Evolutionary conservation across 208 protist genomes (phyloP).

Genomic region (Trypanosomatidae sp.): DNA sequence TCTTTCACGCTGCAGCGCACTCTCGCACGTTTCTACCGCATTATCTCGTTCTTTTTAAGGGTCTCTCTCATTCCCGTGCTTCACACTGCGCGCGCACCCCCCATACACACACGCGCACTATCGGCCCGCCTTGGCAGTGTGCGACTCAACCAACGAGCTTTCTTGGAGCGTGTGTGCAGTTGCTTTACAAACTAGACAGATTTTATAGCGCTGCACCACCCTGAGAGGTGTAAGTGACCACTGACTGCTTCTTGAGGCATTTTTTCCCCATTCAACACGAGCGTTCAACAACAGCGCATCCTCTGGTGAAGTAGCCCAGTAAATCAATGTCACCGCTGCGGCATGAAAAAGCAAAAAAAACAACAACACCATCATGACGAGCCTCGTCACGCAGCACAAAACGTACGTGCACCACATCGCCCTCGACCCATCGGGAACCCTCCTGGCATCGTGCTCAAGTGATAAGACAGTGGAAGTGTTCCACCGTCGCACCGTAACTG

Average conservation of each 20-base stretch:
- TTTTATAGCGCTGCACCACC: neutral
- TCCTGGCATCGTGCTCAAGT: conserved; percentile 86
- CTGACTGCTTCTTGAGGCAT: neutral
- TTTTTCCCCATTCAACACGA: neutral
- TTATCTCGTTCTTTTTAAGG: neutral
- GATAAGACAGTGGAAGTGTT: conserved; percentile 87
- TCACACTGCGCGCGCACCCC: neutral
- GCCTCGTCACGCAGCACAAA: conserved; percentile 59
- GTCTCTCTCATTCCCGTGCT: neutral
- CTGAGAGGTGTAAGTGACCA: neutral
- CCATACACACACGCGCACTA: neutral
- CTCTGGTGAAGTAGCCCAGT: neutral
- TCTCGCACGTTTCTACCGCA: neutral
- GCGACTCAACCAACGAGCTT: neutral
- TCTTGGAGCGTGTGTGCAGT: neutral
- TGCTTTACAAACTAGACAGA: neutral
- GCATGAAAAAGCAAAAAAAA: too few relatives aligned
- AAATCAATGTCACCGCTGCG: neutral
- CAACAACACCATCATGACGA: conserved; percentile 33
- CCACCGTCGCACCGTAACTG: conserved; percentile 38
- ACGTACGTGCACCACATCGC: conserved; percentile 88
- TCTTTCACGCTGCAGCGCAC: neutral
- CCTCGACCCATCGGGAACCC: conserved; percentile 68
- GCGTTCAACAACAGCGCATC: neutral
- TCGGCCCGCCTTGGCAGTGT: neutral